Conservation (phyloP, 345 rosid genomes). For the Citrus reticulata region DNA sequence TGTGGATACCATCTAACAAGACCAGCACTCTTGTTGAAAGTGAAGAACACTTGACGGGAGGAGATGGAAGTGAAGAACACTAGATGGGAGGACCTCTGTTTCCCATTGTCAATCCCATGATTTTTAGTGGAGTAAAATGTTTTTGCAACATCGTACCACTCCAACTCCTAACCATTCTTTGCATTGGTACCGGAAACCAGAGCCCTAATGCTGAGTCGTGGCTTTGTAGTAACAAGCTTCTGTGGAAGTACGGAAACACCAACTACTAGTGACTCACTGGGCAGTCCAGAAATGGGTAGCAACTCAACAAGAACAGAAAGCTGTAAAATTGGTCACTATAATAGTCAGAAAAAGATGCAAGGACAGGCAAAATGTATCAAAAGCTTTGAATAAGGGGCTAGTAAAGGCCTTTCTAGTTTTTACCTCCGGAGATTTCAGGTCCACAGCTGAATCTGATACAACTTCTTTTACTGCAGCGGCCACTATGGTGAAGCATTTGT, state of each 20-base stretch:
- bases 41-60: no score
- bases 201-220: slow-evolving; percentile 73
- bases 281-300: slow-evolving; percentile 75
- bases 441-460: slow-evolving; percentile 72
- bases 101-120: slow-evolving; percentile 1
- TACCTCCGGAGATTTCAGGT: slow-evolving; percentile 90
- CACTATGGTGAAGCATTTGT: slow-evolving; percentile 69
- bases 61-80: no score
- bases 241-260: slow-evolving; percentile 80
- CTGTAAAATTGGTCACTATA: slow-evolving; percentile 36
- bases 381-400: not conserved
- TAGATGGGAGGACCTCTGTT: not conserved
- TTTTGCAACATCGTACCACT: not conserved
- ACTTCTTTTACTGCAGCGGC: slow-evolving; percentile 82
- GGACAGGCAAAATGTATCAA: not conserved
- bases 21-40: no score
- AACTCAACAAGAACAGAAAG: slow-evolving; percentile 75
- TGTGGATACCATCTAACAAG: no score
- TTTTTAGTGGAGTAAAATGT: not conserved
- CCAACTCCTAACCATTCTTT: slow-evolving; percentile 30
- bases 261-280: slow-evolving; percentile 52
- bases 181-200: slow-evolving; percentile 43
- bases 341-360: not conserved
- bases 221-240: slow-evolving; percentile 71
- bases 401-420: not conserved